Conservation (phyloP, 2,329 filamentous ascomycete species). For the Calonectria pauciramosa region DNA sequence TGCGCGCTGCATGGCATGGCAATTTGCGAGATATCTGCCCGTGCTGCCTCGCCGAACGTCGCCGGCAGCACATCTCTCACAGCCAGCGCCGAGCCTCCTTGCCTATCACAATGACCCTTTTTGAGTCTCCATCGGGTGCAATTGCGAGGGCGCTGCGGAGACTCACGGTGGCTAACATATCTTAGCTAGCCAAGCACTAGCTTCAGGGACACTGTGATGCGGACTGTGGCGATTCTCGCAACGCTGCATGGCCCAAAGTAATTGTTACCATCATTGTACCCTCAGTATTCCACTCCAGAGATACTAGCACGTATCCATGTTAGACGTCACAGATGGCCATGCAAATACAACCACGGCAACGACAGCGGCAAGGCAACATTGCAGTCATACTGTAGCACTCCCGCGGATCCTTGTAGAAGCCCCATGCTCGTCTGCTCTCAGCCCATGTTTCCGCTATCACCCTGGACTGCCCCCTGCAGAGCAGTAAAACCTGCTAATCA, state of each 20-base stretch:
- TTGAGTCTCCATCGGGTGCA: conserved; percentile 7
- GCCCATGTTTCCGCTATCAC: conserved; percentile 7
- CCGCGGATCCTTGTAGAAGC: neutral
- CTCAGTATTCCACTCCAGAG: conserved; percentile 7
- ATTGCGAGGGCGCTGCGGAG: conserved; percentile 1
- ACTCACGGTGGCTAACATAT: neutral
- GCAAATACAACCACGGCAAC: conserved; percentile 9
- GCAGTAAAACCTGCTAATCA: conserved; percentile 5
- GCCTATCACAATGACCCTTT: neutral
- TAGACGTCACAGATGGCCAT: neutral
- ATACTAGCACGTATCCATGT: neutral
- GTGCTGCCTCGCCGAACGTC: neutral
- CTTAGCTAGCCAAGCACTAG: neutral
- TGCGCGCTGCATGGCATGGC: neutral
- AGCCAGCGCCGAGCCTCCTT: neutral
- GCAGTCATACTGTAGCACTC: conserved; percentile 3
- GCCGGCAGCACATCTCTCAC: neutral
- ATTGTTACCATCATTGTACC: neutral
- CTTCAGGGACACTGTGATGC: conserved; percentile 14
- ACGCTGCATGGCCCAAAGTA: neutral
- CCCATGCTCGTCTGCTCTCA: neutral
- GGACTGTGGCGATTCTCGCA: conserved; percentile 14
- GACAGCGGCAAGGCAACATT: conserved; percentile 1
- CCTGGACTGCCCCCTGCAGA: conserved; percentile 21
- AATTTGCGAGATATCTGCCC: conserved; percentile 1